Evolutionary conservation across 1,284 basidiomycete genomes (phyloP).

Genomic region (Grifola frondosa): DNA sequence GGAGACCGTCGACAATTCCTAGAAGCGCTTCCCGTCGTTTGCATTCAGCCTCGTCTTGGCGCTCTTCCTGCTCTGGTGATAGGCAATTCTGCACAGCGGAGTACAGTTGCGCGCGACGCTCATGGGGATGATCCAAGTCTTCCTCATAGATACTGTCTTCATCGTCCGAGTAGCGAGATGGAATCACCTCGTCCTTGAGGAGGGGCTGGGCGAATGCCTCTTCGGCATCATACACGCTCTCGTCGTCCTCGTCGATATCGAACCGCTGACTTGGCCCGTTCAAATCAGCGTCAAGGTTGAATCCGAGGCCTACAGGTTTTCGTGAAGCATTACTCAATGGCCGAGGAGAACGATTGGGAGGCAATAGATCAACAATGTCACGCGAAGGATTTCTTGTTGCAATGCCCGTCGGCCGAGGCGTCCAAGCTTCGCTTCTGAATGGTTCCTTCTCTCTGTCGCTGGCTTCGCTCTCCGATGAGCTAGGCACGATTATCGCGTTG

Average conservation of each 20-base stretch:
- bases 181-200: constrained; percentile 13
- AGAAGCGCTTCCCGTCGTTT: constrained; percentile 42
- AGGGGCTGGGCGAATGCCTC: constrained; percentile 15
- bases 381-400: not conserved
- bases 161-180: constrained; percentile 6
- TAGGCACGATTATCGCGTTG: constrained; percentile 48
- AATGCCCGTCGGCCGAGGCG: constrained; percentile 3
- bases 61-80: not conserved
- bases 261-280: not conserved
- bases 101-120: too few relatives aligned
- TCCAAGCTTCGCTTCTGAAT: constrained; percentile 5
- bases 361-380: not conserved
- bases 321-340: not conserved
- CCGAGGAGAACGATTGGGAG: not conserved
- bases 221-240: constrained; percentile 22
- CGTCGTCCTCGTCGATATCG: constrained; percentile 11
- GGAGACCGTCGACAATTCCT: constrained; percentile 43
- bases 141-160: constrained; percentile 16
- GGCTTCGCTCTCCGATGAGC: constrained; percentile 46
- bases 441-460: constrained; percentile 18
- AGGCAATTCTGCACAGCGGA: constrained; percentile 1
- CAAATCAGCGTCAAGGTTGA: constrained; percentile 13
- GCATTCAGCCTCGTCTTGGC: constrained; percentile 20
- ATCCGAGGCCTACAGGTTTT: constrained; percentile 16
- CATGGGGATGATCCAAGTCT: not conserved